Percentiles rank a stretch among this genome's conserved stretches.
Evolutionary conservation across 805 yeast species (phyloP).

Genomic region (Starmerella stigmatis): DNA sequence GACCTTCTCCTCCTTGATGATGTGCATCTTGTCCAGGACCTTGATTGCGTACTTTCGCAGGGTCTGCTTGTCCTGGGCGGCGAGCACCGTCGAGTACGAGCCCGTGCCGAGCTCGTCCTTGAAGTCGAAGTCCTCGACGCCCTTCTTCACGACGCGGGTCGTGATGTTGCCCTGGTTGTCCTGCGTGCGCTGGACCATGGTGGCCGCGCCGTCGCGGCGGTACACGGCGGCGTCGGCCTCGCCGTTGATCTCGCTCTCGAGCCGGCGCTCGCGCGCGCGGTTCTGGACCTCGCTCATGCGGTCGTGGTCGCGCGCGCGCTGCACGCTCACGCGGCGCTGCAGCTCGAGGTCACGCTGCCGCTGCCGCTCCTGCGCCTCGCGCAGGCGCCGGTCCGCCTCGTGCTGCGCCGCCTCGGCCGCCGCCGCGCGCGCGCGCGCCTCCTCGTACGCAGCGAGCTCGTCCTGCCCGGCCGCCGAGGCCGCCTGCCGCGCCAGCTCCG

Average conservation of each 20-base stretch:
- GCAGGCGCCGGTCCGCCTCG: slow-evolving; percentile 4
- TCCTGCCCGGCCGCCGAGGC: slow-evolving; percentile 5
- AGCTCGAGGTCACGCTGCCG: slow-evolving; percentile 4
- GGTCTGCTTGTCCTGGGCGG: slow-evolving; percentile 69
- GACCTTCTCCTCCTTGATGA: slow-evolving; percentile 85
- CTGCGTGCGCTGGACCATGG: slow-evolving; percentile 20
- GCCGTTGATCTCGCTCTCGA: not conserved
- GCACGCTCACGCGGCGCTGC: slow-evolving; percentile 7
- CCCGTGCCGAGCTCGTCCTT: slow-evolving; percentile 90
- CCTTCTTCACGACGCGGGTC: slow-evolving; percentile 42
- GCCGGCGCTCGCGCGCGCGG: slow-evolving; percentile 1
- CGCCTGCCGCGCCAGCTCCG: not conserved
- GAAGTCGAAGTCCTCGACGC: slow-evolving; percentile 77
- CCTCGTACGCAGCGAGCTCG: not conserved
- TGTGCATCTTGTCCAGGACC: slow-evolving; percentile 82
- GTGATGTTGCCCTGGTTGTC: slow-evolving; percentile 37
- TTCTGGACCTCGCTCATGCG: not conserved
- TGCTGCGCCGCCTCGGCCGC: slow-evolving; percentile 6
- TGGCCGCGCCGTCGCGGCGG: slow-evolving; percentile 20
- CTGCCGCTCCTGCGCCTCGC: slow-evolving; percentile 4
- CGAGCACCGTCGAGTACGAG: slow-evolving; percentile 85
- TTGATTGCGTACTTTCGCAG: slow-evolving; percentile 79
- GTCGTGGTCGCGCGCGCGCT: slow-evolving; percentile 4
- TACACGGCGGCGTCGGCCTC: not conserved
- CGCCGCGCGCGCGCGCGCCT: slow-evolving; percentile 4